A percentile compares a stretch with the other conserved stretches of the same genome.
Evolutionary conservation across 129 eudicot species (phyloP).

Genomic region (Lonicera japonica): DNA sequence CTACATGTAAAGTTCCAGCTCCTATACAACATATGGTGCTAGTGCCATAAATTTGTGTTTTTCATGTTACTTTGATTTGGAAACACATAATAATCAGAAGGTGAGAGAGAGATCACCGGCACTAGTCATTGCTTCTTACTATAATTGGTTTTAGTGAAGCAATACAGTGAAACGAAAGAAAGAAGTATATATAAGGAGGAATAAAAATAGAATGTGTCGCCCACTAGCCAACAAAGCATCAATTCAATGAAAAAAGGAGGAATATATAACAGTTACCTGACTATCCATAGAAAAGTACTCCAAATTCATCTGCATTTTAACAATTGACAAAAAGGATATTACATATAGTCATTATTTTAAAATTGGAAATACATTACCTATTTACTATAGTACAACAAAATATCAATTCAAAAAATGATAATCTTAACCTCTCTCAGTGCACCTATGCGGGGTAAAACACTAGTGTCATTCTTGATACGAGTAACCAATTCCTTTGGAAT

Average conservation of each 20-base stretch:
- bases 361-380: neutral
- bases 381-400: neutral
- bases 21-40: too few relatives aligned
- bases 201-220: constrained; percentile 1
- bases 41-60: too few relatives aligned
- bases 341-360: neutral
- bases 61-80: too few relatives aligned
- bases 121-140: too few relatives aligned
- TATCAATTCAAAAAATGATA: neutral
- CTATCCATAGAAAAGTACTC: constrained; percentile 91
- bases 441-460: constrained; percentile 90
- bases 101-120: too few relatives aligned
- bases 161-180: too few relatives aligned
- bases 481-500: constrained; percentile 66
- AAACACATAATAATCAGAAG: too few relatives aligned
- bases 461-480: constrained; percentile 76
- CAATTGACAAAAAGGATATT: constrained; percentile 18
- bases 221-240: neutral
- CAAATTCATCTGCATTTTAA: constrained; percentile 83
- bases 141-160: too few relatives aligned
- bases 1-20: too few relatives aligned
- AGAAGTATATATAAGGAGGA: too few relatives aligned
- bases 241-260: neutral
- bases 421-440: constrained; percentile 83
- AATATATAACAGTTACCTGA: constrained; percentile 48